Base-by-base conservation (phyloP, 2,329 filamentous ascomycete species). In the Dactylellina sp. region DNA sequence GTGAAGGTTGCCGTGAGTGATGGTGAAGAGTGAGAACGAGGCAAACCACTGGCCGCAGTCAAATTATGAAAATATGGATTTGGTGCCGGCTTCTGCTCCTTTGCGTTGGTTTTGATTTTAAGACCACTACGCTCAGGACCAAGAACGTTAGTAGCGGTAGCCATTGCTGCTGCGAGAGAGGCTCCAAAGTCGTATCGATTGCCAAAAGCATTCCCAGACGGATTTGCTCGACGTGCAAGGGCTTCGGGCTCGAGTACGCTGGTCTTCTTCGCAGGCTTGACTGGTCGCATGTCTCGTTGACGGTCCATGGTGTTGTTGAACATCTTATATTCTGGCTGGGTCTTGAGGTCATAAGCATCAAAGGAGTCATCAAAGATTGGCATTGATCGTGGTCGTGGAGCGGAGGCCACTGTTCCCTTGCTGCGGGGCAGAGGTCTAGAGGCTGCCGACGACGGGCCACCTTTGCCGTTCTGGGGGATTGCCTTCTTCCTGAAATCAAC, bases 181-280 rank as follows among this genome's bases (percentile, higher is more conserved):
- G 92, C 92, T 75, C 91, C 89, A 81, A 99, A 98, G 83, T 98
- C 94, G 81, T 99, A 99, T 61, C 95, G 90, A 81, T 93, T 93
- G 50, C 92, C 91, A 81, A 98, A 97, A 16, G 89, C 91, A 78
- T 91, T 89, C 24, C 88, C 88, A 76, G 86, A 88, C 76, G 77
- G 77, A 77, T 78, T 78, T 76, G 77, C 75, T 77, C 77, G 76
- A 77, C 77, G 77, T 68, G 68, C 64, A 25, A 76, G 70, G 70
- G 70, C 61, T 56, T 74, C 70, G 7, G 70, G 60, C 46, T 74
- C 70, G 46, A 74, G 47, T 22, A 61, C 70, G 22, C 55, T 66
- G 18, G 61, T 56, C 61, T 74, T 74, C 61, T 74, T 74, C n/a
- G 44, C 61, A 49, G 70, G 55, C 47, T 74, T 74, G 60, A 37